Base-by-base conservation (phyloP, 108 stramenopile species). In the Pseudonitzschia delicatissima region DNA sequence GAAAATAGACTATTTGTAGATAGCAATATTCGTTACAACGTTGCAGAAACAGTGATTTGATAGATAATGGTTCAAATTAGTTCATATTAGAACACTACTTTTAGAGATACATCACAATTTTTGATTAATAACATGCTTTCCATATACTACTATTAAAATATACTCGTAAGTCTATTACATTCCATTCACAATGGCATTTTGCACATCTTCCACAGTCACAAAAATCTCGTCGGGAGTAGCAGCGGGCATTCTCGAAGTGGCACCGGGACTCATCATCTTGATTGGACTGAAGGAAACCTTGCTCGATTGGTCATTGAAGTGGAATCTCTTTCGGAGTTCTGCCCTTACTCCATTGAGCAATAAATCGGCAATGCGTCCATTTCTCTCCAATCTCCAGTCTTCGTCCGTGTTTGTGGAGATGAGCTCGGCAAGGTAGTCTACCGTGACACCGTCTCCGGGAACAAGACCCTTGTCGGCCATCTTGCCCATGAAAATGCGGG, bases 151-250 rank as follows among this genome's bases (percentile, higher is more conserved):
- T n/a, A n/a, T n/a, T n/a, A n/a, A n/a, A n/a, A n/a, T n/a, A n/a
- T n/a, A n/a, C n/a, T n/a, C n/a, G n/a, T n/a, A n/a, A n/a, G n/a
- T n/a, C n/a, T 12, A 32, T 74, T 85, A 92, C 79, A 92, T 75
- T 25, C 91, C 91, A 75, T 88, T 90, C 13, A 88, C 82, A 74
- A 93, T 86, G 2, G 92, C 92, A 82, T 90, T 90, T 59, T 93
- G 88, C 49, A 93, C 81, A 73, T 93, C 92, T 75, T 93, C 92
- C 69, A 90, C 87, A 6, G 87, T 90, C 44, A 93, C 81, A 62
- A 83, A 78, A 15, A 93, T 71, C 75, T 93, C 92, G 62, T 91
- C 89, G 25, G 89, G 89, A 36, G 76, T 66, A 23, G 78, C 69
- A 13, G 87, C 72, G 9, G 92, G 92, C 80, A 91, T 84, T 39